Conservation (phyloP, 495 filamentous ascomycete genomes). For the Tetracladium setigerum region DNA sequence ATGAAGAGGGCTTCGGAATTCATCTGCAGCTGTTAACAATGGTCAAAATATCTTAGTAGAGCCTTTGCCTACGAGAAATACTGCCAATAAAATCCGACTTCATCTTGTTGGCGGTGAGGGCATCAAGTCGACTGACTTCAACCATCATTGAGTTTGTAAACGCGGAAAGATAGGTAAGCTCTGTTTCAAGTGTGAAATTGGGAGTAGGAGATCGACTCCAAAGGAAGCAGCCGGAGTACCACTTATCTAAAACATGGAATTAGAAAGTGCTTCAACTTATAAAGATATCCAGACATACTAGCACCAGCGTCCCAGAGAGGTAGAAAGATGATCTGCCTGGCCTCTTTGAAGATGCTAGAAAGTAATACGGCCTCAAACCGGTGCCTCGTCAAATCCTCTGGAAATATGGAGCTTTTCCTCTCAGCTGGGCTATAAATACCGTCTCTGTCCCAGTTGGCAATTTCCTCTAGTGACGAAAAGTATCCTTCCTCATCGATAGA, state of each 20-base stretch:
- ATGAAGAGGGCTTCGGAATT: conserved; percentile 32
- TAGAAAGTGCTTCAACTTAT: not conserved
- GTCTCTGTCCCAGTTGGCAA: conserved; percentile 3
- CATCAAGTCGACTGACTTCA: conserved; percentile 45
- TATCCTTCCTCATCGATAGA: conserved; percentile 16
- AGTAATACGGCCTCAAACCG: conserved; percentile 10
- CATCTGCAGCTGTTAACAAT: conserved; percentile 9
- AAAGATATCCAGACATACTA: not conserved
- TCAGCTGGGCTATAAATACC: conserved; percentile 3
- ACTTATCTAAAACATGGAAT: conserved; percentile 34
- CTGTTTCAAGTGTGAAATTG: conserved; percentile 35
- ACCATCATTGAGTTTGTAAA: conserved; percentile 55
- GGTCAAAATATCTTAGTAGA: not conserved
- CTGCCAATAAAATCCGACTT: conserved; percentile 30
- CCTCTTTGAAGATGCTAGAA: conserved; percentile 31
- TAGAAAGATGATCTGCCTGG: conserved; percentile 46
- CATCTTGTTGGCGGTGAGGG: conserved; percentile 31
- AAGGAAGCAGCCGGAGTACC: conserved; percentile 60
- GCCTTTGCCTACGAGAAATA: conserved; percentile 22
- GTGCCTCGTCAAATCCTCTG: conserved; percentile 1
- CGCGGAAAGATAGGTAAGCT: conserved; percentile 35
- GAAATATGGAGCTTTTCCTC: conserved; percentile 1
- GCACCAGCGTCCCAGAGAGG: conserved; percentile 64
- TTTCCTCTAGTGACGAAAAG: conserved; percentile 16
- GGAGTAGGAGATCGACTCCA: conserved; percentile 43